Evolutionary conservation across 108 stramenopile species (phyloP).

Genomic region (Cyclotella baltica): DNA sequence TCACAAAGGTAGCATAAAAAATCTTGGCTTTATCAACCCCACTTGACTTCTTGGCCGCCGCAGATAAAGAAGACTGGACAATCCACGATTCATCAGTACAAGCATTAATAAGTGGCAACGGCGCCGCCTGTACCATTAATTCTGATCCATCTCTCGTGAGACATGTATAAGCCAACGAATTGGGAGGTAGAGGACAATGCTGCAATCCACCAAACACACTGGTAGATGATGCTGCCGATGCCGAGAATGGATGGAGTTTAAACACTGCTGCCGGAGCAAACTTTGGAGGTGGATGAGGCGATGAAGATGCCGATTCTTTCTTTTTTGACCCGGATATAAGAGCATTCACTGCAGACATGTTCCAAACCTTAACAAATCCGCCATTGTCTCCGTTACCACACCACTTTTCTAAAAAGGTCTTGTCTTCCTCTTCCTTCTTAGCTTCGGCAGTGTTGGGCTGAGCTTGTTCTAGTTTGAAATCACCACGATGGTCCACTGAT

Average conservation of each 20-base stretch:
- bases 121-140: conserved; percentile 38
- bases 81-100: conserved; percentile 18
- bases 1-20: conserved; percentile 22
- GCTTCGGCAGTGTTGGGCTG: conserved; percentile 21
- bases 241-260: conserved; percentile 40
- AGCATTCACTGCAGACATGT: conserved; percentile 30
- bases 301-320: conserved; percentile 4
- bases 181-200: conserved; percentile 21
- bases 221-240: conserved; percentile 17
- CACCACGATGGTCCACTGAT: conserved; percentile 43
- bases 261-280: conserved; percentile 43
- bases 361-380: conserved; percentile 52
- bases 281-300: conserved; percentile 46
- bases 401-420: conserved; percentile 27
- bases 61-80: conserved; percentile 7
- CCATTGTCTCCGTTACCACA: conserved; percentile 33
- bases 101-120: conserved; percentile 25
- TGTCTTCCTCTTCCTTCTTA: conserved; percentile 35
- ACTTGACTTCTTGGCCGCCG: conserved; percentile 16
- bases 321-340: conserved; percentile 2
- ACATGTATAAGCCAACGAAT: conserved; percentile 36
- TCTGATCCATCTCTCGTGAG: conserved; percentile 42
- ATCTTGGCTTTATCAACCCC: conserved; percentile 18
- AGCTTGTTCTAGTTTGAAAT: conserved; percentile 23
- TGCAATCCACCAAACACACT: conserved; percentile 33